Evolutionary conservation across 306 rosid genomes (phyloP).

Genomic region (Carpinus fangiana): DNA sequence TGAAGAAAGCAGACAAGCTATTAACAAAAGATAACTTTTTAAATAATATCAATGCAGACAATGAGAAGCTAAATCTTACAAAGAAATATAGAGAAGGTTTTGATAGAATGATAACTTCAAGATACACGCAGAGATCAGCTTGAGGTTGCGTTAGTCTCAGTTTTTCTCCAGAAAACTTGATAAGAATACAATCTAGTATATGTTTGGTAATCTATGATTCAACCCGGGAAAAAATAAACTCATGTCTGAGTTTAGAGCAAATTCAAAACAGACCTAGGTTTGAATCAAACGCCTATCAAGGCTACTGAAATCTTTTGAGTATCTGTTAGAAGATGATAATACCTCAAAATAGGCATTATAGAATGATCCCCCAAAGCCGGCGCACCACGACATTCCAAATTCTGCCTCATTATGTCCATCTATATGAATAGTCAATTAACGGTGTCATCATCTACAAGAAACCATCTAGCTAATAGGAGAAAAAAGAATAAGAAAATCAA

Average conservation of each 20-base stretch:
- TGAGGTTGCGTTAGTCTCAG: background rate
- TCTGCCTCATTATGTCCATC: conserved; percentile 97
- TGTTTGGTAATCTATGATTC: background rate
- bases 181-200: background rate
- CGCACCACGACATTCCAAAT: conserved; percentile 98
- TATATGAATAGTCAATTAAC: conserved; percentile 32
- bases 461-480: no score
- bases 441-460: background rate
- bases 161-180: background rate
- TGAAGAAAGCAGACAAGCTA: conserved; percentile 30
- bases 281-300: background rate
- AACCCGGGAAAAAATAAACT: no score
- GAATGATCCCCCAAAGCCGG: conserved; percentile 91
- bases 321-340: conserved; percentile 15
- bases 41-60: background rate
- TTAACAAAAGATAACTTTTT: conserved; percentile 10
- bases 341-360: conserved; percentile 87
- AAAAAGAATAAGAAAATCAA: no score
- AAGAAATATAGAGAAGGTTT: background rate
- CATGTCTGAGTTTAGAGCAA: background rate
- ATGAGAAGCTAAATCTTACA: background rate
- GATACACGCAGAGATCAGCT: background rate
- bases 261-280: background rate
- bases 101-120: background rate
- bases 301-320: conserved; percentile 7